Base-by-base conservation (phyloP, 202 grass and related monocot genomes). In the Cymbopogon flexuosus region DNA sequence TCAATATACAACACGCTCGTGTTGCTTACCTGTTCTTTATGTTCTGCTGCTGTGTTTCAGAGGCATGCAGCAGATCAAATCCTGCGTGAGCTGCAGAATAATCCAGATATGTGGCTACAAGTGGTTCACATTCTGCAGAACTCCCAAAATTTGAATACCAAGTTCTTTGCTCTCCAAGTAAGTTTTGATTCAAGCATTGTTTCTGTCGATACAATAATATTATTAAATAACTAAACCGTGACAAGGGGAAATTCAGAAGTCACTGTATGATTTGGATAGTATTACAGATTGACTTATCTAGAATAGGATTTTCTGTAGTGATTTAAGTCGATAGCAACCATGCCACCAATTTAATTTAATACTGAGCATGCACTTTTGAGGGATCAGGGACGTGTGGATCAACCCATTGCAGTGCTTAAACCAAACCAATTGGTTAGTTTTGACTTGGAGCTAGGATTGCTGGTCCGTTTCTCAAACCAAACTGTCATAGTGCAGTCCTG, bases 111-210 rank as follows among this genome's bases (percentile, higher is more conserved):
- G 80, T 97, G 94, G 91, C 79, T 97, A 27, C 94, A 97, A 88
- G 94, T 93, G 18, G 94, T 97, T 36, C 91, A 97, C 87, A 93
- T 97, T 86, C 82, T 97, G 64, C 91, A 92, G 65, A 93, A 97
- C 65, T 97, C 94, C 8, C 89, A 97, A 66, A 93, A 88, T 84
- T 78, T 97, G 70, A 97, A 97, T 78, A 93, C 94, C 65, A 97
- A 97, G 75, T 97, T 97, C 82, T 97, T 93, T 80, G 91, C 91
- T 24, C 94, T 97, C 14, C 94, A 97, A 91, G 94, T 97, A 87
- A 93, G 84, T 77, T 40, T 34, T 40, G 12, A 18, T 9, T 6
- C 14, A 22, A 22, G 21, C 18, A 21, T 65, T 33, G 22, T 65
- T 78, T 3, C 33, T 33, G 2, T 16, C 52, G 45, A 54, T 9